These are phyloP conservation scores for Tolypocladium tundrense DNA, from an alignment of 2,329 filamentous ascomycete species.

Conservation along the genomic window DNA sequence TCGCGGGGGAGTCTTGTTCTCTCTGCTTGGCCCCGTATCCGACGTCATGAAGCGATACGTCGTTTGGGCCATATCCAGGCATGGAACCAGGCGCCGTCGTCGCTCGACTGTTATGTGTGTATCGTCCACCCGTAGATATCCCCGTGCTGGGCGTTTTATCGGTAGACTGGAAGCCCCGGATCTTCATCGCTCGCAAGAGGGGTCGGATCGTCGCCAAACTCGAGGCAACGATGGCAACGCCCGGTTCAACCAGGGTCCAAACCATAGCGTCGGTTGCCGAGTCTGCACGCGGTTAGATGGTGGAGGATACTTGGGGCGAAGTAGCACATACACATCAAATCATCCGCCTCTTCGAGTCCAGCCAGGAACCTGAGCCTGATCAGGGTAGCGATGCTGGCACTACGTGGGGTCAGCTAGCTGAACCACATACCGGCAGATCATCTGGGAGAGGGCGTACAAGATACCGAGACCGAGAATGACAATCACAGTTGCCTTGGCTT, in stretches of 20 bases:
- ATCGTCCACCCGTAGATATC: slow-evolving; percentile 14
- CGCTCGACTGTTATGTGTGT: slow-evolving; percentile 16
- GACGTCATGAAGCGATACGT: slow-evolving; percentile 23
- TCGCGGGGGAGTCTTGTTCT: not conserved
- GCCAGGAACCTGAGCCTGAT: slow-evolving; percentile 39
- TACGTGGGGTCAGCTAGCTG: slow-evolving; percentile 10
- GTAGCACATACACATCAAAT: slow-evolving; percentile 35
- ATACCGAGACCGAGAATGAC: slow-evolving; percentile 38
- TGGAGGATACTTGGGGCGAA: not conserved
- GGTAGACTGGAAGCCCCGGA: slow-evolving; percentile 35
- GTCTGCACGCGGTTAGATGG: slow-evolving; percentile 20
- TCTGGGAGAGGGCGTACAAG: slow-evolving; percentile 25
- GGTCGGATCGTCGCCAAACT: slow-evolving; percentile 45
- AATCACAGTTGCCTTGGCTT: slow-evolving; percentile 41
- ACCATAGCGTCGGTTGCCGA: slow-evolving; percentile 41
- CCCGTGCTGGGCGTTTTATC: slow-evolving; percentile 22
- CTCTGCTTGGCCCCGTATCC: slow-evolving; percentile 7
- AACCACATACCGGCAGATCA: slow-evolving; percentile 1
- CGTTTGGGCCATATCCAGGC: slow-evolving; percentile 23
- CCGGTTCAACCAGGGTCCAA: slow-evolving; percentile 48
- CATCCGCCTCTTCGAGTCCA: slow-evolving; percentile 30
- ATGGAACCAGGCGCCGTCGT: slow-evolving; percentile 9
- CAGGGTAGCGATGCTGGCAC: slow-evolving; percentile 44
- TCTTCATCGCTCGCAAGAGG: slow-evolving; percentile 35
- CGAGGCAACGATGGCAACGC: slow-evolving; percentile 43